Evolutionary conservation across 2,329 filamentous ascomycete genomes (phyloP).

Genomic region (Mycogone perniciosa): DNA sequence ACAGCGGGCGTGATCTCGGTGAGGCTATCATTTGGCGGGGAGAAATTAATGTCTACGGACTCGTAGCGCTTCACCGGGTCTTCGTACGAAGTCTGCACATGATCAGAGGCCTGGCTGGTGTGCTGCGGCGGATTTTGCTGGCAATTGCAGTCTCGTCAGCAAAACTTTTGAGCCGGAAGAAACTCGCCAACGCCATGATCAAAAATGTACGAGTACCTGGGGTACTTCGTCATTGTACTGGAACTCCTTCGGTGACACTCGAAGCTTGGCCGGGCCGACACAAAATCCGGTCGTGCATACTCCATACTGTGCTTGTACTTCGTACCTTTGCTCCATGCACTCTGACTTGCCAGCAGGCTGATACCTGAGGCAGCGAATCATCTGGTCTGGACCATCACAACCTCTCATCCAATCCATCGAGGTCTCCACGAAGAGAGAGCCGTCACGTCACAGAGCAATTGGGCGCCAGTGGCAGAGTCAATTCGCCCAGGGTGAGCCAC

Average conservation of each 20-base stretch:
- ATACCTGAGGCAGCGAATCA: constrained; percentile 29
- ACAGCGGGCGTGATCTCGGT: constrained; percentile 46
- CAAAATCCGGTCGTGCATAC: background rate
- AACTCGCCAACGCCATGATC: constrained; percentile 20
- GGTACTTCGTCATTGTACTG: background rate
- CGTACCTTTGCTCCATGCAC: background rate
- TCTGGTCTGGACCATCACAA: constrained; percentile 23
- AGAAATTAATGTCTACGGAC: constrained; percentile 52
- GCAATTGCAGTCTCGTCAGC: constrained; percentile 41
- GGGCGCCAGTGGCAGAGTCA: constrained; percentile 26
- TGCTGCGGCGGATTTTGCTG: constrained; percentile 39
- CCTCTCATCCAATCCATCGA: constrained; percentile 23
- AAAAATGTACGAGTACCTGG: constrained; percentile 7
- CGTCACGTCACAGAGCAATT: constrained; percentile 31
- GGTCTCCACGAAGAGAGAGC: constrained; percentile 25
- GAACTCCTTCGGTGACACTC: background rate
- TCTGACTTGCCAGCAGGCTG: background rate
- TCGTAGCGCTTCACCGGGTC: constrained; percentile 38
- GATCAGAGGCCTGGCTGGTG: constrained; percentile 43
- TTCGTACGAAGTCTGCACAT: constrained; percentile 48
- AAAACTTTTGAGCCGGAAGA: constrained; percentile 39
- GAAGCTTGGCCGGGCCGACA: constrained; percentile 2
- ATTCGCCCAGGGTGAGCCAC: constrained; percentile 27
- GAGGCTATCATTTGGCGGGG: constrained; percentile 51
- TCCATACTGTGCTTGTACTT: background rate